Evolutionary conservation across 192 early-diverging fungal genomes (phyloP), one percentile per base, ranked within the genome.

Genomic region (Piromyces finnis): DNA sequence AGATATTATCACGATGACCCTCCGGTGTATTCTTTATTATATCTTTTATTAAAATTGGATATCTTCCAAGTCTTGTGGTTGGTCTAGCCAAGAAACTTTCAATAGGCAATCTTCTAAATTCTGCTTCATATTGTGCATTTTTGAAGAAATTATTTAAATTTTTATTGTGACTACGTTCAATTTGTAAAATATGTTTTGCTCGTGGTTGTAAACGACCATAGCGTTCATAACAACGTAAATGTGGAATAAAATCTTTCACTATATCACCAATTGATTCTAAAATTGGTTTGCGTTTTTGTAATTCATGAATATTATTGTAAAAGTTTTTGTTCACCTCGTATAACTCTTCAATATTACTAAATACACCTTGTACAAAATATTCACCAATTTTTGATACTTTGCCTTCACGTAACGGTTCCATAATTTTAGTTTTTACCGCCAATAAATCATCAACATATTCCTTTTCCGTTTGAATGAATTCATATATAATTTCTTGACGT

Each of bases 401-500:
- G 9, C 51, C 51, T 68, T 68, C 51, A 26, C 26, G 2, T 9
- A 68, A 68, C 22, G 51, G 51, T n/a, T 68, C 51, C 51, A 68
- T 68, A 68, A 68, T 68, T n/a, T 68, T 68, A 81, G 90, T 90
- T 83, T 93, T 88, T 17, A 98, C 85, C 35, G 94, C 89, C 78
- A 90, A 91, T 41, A 98, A 86, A 79, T 98, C 95, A 77, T 89
- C 88, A 36, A 97, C 93, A 88, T 95, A 99, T 83, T 97, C 93
- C 80, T 92, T 91, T 83, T 99, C 94, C 11, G 92, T 96, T 59
- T 94, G 91, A 32, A 97, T 93, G 77, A 97, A 81, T 86, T 99
- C 97, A 83, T 92, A 97, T 82, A 99, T 94, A 39, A 91, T 89
- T 85, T 99, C 95, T 83, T 99, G 97, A 0, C 96, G 90, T 82